These are phyloP conservation scores for Malassezia nana DNA, from an alignment of 1,284 basidiomycete genomes.

Conservation along the genomic window DNA sequence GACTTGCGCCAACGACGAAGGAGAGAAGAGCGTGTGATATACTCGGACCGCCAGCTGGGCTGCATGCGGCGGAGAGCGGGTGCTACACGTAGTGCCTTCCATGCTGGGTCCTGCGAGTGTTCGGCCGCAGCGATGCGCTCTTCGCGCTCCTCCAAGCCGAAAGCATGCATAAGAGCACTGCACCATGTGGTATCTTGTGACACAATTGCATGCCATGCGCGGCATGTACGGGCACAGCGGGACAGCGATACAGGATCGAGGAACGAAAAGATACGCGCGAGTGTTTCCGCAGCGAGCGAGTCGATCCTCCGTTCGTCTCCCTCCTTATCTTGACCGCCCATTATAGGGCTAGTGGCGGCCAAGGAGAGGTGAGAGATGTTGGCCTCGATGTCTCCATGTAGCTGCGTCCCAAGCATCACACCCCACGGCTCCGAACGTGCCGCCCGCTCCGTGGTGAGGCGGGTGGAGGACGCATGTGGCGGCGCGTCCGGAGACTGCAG, in stretches of 20 bases:
- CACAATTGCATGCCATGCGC: constrained; percentile 58
- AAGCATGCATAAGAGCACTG: constrained; percentile 64
- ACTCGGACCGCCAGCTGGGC: constrained; percentile 36
- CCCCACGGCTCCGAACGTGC: neutral
- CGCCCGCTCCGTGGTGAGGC: neutral
- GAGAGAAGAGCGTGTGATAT: constrained; percentile 28
- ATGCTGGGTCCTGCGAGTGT: constrained; percentile 18
- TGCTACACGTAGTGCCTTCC: constrained; percentile 21
- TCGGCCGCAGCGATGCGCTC: constrained; percentile 48
- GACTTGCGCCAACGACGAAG: constrained; percentile 60
- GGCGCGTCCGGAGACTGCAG: neutral
- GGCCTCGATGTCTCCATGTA: neutral
- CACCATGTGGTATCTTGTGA: constrained; percentile 72
- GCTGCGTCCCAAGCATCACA: neutral
- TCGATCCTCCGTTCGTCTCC: neutral
- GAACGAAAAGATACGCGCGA: constrained; percentile 67
- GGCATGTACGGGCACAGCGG: constrained; percentile 56
- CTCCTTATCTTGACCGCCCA: neutral
- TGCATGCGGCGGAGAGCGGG: constrained; percentile 55
- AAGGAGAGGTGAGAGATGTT: neutral
- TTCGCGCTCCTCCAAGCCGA: constrained; percentile 58
- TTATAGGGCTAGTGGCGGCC: neutral
- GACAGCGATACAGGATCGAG: constrained; percentile 61
- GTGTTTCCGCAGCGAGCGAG: constrained; percentile 57
- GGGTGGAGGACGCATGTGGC: neutral